Conservation (phyloP, 2,329 filamentous ascomycete species). For the Diplodia intermedia region DNA sequence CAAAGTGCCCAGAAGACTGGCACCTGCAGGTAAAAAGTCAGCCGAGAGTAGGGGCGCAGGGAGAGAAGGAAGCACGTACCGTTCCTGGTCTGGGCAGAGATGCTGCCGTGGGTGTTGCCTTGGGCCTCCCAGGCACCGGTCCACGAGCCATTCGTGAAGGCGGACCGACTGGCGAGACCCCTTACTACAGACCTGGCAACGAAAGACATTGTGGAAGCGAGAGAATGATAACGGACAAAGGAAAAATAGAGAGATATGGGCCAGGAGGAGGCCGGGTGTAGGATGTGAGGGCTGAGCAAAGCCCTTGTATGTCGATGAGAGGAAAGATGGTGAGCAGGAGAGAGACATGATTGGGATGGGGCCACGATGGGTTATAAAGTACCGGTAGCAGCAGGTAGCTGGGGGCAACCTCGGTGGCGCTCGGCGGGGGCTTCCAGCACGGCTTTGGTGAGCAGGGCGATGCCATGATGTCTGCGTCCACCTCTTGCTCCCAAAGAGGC, state of each 20-base stretch:
- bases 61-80: neutral
- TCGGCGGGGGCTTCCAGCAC: neutral
- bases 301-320: neutral
- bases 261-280: neutral
- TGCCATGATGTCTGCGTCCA: slow-evolving; percentile 12
- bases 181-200: slow-evolving; percentile 24
- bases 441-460: neutral
- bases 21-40: slow-evolving; percentile 9
- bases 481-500: neutral
- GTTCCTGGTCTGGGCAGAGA: slow-evolving; percentile 15
- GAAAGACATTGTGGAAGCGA: slow-evolving; percentile 27
- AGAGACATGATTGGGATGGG: slow-evolving; percentile 11
- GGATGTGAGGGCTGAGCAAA: neutral
- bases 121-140: slow-evolving; percentile 17
- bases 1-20: slow-evolving; percentile 20
- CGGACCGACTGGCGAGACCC: slow-evolving; percentile 15
- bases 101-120: slow-evolving; percentile 15
- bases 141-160: slow-evolving; percentile 21
- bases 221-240: neutral
- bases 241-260: slow-evolving; percentile 1
- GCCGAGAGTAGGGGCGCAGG: neutral
- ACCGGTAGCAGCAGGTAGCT: neutral
- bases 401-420: neutral
- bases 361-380: neutral
- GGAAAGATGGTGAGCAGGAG: slow-evolving; percentile 11